Base-by-base conservation (phyloP, 2,329 filamentous ascomycete species). In the Orbilia ellipsospora region DNA sequence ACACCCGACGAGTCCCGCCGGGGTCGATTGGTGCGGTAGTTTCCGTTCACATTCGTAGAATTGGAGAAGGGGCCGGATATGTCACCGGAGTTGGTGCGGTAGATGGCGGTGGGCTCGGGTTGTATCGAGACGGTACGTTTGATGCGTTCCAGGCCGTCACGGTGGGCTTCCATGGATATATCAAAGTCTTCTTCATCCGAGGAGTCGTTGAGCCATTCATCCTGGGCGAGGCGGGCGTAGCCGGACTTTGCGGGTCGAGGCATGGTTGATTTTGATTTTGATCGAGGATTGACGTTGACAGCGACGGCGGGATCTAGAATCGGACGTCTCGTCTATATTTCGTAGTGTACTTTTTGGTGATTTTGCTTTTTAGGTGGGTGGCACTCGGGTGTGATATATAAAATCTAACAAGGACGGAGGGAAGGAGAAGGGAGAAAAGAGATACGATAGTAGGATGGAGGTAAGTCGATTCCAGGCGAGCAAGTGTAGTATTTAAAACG, bases 161-260 rank as follows among this genome's bases (percentile, higher is more conserved):
- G 70, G 57, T 74, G 68, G 50, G 63, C 57, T 18, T 74, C 70
- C 31, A 36, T 36, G 31, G 31, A 36, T n/a, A 18, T n/a, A 69
- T 86, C 83, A 77, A 85, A 82, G 78, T 89, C 81, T 81, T 88
- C 85, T 67, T 90, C 89, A 77, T 92, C 90, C 64, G 90, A 91
- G 69, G 90, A 89, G 80, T 91, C 90, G 82, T 89, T 90, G 80
- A 90, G 86, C 79, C 90, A 89, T 81, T 94, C 92, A 79, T 91
- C 92, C 83, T 95, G 92, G 77, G 92, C 90, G 72, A 95, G 89
- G 81, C 91, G 91, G 83, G 93, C 92, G 84, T 95, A 95, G 82
- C 92, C 92, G 78, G 92, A 94, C 51, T 90, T 92, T 72, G 90
- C 86, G 77, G 90, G 91, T 81, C 88, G 88, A 80, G 90, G 86